Evolutionary conservation across 2,329 filamentous ascomycete genomes (phyloP), one percentile per base, ranked within the genome.

Genomic region (Xylaria hypoxylon): DNA sequence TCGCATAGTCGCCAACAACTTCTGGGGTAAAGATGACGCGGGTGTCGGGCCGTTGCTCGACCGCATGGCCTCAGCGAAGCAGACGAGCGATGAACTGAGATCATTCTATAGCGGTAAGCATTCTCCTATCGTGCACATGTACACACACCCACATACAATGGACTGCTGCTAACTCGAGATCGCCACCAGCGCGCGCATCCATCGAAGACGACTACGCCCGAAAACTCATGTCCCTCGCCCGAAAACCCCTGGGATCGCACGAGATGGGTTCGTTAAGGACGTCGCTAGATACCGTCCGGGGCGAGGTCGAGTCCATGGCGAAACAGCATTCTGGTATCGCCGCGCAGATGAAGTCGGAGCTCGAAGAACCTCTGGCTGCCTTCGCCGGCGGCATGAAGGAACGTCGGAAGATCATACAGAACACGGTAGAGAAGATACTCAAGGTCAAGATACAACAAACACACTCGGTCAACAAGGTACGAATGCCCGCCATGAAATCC

Each of bases 21-120:
- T 99, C 81, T 99, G 96, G 96, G 96, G 96, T 70, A 98, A 97
- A 85, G 95, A 98, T 79, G 96, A 99, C 85, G 96, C 95, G 58
- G 96, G 96, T 78, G 94, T 99, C 76, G 86, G 86, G 51, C 96
- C 96, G 65, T 88, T 99, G 76, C 86, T 99, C 33, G 93, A 95
- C 79, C 95, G 96, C 76, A 97, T 99, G 93, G 91, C 93, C 77
- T 91, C 90, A 80, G 93, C 96, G 55, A 99, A 99, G 84, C 89
- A 92, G 75, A 97, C 96, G 28, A 94, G 91, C 78, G 96, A 99
- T 80, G 96, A 99, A 81, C 81, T 99, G 57, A 95, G 92, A 77
- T 85, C 90, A 10, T 99, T 99, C 82, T 99, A 99, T 79, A 89
- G 85, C 69, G 87, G 92, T 94, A 82, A 76, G 70, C 56, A 57